Evolutionary conservation across 208 protist species (phyloP), one percentile per base, ranked within the genome.

Genomic region (Lotmaria passim): DNA sequence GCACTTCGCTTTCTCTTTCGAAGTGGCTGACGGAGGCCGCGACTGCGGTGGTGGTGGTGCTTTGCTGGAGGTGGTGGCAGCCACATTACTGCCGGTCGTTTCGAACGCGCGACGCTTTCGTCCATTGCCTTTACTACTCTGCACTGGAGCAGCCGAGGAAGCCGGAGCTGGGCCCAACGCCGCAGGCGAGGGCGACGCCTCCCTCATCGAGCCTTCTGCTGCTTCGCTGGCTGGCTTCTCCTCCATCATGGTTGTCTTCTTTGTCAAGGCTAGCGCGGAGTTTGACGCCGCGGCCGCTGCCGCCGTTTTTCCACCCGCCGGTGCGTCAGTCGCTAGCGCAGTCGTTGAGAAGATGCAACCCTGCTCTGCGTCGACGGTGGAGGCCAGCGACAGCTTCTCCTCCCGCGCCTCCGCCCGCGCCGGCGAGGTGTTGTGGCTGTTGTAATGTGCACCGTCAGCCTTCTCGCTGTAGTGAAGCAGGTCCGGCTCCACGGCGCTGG

Each of bases 1-100:
- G 26, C 69, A 82, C 61, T 73, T 82, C 1, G 61, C 31, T 7
- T 33, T 58, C 0, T 60, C 55, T 36, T 73, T 73, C 26, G 38
- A 48, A 7, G 14, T 17, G 28, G 19, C 4, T 3, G 55, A 19
- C 24, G n/a, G n/a, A n/a, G n/a, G n/a, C n/a, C n/a, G n/a, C n/a
- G n/a, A n/a, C n/a, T n/a, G n/a, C n/a, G 34, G 34, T 28, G 23
- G 36, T 31, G 64, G 46, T 39, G 47, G 10, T 19, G 62, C 7
- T 1, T n/a, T 28, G 1, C 0, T 33, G 11, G 34, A 6, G 1
- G n/a, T 12, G 10, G 46, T 15, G 12, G 28, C 24, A 11, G 24
- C 51, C n/a, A n/a, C n/a, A n/a, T n/a, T n/a, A n/a, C n/a, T n/a
- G 21, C n/a, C 7, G n/a, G 10, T 23, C 36, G 14, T 51, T 19